These are phyloP conservation scores for Schizosaccharomyces osmophilus DNA, from an alignment of 805 yeast genomes.

Conservation along the genomic window DNA sequence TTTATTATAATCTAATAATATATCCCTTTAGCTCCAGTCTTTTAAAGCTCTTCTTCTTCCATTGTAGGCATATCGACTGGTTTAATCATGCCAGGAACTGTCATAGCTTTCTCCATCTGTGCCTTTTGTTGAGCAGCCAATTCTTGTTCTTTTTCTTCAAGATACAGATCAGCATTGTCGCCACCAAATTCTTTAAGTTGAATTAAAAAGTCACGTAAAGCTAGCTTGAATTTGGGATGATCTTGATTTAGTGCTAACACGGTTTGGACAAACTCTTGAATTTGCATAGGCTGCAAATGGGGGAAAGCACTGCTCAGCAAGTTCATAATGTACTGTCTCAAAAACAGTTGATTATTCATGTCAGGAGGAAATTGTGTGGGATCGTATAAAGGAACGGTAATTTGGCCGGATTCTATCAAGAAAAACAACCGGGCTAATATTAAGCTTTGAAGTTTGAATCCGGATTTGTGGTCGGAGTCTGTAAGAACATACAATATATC, in stretches of 20 bases:
- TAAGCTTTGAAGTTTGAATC: constrained; percentile 69
- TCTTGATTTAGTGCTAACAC: constrained; percentile 47
- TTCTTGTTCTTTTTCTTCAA: constrained; percentile 74
- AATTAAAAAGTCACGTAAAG: constrained; percentile 80
- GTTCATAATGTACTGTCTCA: constrained; percentile 58
- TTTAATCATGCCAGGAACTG: constrained; percentile 79
- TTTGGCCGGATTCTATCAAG: constrained; percentile 51
- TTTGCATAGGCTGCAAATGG: constrained; percentile 63
- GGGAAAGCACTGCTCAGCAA: constrained; percentile 80
- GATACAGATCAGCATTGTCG: constrained; percentile 48
- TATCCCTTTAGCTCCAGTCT: background rate
- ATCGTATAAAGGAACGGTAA: constrained; percentile 53
- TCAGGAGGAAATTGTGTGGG: constrained; percentile 69
- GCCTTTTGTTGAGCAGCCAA: constrained; percentile 37
- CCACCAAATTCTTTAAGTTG: constrained; percentile 93
- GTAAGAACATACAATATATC: constrained; percentile 86
- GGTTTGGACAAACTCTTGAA: constrained; percentile 56
- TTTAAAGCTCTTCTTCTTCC: constrained; percentile 30
- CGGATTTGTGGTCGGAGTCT: constrained; percentile 93
- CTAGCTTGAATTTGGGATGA: constrained; percentile 50
- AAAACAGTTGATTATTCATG: constrained; percentile 51
- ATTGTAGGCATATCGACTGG: constrained; percentile 49
- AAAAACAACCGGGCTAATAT: constrained; percentile 63
- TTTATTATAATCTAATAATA: background rate
- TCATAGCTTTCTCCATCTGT: constrained; percentile 59